Conservation (phyloP, 352 stramenopile species). For the Globisporangium irregulare region DNA sequence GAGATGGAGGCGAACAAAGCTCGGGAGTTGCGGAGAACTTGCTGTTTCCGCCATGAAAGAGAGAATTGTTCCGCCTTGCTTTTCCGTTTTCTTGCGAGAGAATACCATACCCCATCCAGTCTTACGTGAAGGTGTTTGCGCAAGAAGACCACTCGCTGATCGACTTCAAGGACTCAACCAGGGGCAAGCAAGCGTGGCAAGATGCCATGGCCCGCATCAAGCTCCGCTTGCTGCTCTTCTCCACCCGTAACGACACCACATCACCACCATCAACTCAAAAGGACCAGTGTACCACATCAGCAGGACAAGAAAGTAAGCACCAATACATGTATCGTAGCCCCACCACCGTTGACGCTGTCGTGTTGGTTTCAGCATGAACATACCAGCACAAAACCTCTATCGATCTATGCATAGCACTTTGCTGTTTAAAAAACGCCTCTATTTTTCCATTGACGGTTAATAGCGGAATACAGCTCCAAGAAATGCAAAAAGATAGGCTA, state of each 20-base stretch:
- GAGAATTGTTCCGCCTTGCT: neutral
- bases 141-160: neutral
- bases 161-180: neutral
- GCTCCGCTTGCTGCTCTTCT: neutral
- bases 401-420: too few species aligned
- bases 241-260: neutral
- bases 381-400: too few species aligned
- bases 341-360: too few species aligned
- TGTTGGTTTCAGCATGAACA: too few species aligned
- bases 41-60: constrained; percentile 3
- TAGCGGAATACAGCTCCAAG: too few species aligned
- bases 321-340: constrained; percentile 8
- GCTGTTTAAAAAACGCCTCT: too few species aligned
- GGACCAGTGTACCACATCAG: neutral
- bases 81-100: neutral
- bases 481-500: too few species aligned
- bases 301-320: neutral
- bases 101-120: neutral
- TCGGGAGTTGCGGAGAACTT: neutral
- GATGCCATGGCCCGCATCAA: neutral
- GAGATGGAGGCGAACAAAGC: neutral
- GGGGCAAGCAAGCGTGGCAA: neutral
- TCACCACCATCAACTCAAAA: neutral
- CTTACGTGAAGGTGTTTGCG: neutral
- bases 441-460: too few species aligned